Percentiles rank a stretch among this genome's conserved stretches.
phyloP scores from a whole-genome alignment of 495 filamentous ascomycete species.

The Parathielavia hyrcaniae region DNA sequence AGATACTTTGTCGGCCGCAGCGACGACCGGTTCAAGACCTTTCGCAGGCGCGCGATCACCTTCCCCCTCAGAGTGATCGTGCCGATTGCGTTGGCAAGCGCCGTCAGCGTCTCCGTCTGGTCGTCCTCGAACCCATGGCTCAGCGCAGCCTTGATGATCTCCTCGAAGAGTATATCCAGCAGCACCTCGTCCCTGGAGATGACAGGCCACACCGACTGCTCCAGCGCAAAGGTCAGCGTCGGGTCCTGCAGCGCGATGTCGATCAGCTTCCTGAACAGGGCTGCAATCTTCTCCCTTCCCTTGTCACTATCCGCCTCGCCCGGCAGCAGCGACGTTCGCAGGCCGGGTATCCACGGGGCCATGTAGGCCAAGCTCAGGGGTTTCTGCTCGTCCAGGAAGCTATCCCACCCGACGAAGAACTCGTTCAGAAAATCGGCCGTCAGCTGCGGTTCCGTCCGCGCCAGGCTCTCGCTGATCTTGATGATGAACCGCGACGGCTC shows the following conservation, averaged over 20 bases:
- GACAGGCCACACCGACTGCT: constrained; percentile 55
- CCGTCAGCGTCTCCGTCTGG: constrained; percentile 53
- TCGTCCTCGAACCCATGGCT: constrained; percentile 51
- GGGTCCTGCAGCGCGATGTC: constrained; percentile 54
- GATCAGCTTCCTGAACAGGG: constrained; percentile 57
- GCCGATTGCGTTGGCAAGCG: constrained; percentile 53
- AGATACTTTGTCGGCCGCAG: constrained; percentile 54
- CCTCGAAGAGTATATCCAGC: constrained; percentile 58
- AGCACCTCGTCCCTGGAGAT: constrained; percentile 57
- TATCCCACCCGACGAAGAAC: constrained; percentile 64
- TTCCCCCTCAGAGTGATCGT: constrained; percentile 57
- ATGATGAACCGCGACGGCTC: constrained; percentile 58
- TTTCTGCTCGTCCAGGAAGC: constrained; percentile 55
- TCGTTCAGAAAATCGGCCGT: constrained; percentile 61
- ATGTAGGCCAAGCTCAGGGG: constrained; percentile 59
- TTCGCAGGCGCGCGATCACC: constrained; percentile 54
- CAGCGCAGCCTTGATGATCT: constrained; percentile 54
- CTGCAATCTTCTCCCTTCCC: constrained; percentile 54
- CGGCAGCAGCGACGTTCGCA: constrained; percentile 51
- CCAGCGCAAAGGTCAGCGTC: constrained; percentile 49
- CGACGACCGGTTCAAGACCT: constrained; percentile 58
- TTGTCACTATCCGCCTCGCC: constrained; percentile 55
- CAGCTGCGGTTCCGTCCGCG: constrained; percentile 56
- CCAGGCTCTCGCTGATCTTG: constrained; percentile 55
- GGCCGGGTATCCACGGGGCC: constrained; percentile 56